Conservation (phyloP, 2,329 filamentous ascomycete genomes). For the Phialophora tarda region DNA sequence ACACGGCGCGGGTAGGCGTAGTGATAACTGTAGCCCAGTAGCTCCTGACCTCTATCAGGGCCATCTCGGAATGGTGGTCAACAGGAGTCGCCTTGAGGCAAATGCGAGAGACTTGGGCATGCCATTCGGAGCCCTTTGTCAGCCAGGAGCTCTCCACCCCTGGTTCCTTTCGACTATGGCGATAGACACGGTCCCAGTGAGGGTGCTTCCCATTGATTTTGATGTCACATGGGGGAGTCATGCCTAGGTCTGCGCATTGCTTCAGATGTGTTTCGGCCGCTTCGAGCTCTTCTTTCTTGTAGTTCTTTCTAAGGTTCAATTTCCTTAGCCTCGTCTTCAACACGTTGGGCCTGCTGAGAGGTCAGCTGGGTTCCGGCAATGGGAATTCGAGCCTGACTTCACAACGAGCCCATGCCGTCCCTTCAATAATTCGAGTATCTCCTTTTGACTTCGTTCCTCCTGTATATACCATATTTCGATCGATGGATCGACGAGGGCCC, state of each 20-base stretch:
- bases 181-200: conserved; percentile 1
- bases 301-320: neutral
- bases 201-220: neutral
- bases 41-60: neutral
- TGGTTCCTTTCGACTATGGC: neutral
- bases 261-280: neutral
- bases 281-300: neutral
- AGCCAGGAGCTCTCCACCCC: neutral
- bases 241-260: neutral
- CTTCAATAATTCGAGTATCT: neutral
- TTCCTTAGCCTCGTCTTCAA: neutral
- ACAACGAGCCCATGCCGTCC: neutral
- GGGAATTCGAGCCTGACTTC: neutral
- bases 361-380: neutral
- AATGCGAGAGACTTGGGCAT: neutral
- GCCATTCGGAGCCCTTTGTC: neutral
- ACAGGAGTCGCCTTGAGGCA: neutral
- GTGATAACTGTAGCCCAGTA: neutral
- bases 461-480: neutral
- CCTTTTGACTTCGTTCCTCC: neutral
- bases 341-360: neutral
- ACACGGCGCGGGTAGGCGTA: neutral
- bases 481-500: neutral
- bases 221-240: neutral
- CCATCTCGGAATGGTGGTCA: neutral